Percentiles rank a stretch among this genome's conserved stretches.
Evolutionary conservation across 2,329 filamentous ascomycete species (phyloP).

Genomic region (Arthroderma uncinatum): DNA sequence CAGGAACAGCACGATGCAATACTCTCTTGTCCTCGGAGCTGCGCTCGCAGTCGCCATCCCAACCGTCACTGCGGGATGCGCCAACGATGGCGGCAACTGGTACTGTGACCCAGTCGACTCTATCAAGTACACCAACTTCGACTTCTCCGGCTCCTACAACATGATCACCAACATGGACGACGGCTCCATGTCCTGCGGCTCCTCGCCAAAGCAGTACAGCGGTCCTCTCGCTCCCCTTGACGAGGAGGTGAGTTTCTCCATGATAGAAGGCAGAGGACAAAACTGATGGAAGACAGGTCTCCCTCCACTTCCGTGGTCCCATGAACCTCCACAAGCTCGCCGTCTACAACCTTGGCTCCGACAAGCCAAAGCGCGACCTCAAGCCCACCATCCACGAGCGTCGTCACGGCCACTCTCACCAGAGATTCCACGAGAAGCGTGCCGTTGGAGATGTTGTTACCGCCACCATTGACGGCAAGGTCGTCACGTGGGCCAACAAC

Average conservation of each 20-base stretch:
- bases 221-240: slow-evolving; percentile 57
- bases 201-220: slow-evolving; percentile 42
- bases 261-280: not conserved
- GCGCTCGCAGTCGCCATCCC: slow-evolving; percentile 14
- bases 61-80: slow-evolving; percentile 15
- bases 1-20: slow-evolving; percentile 11
- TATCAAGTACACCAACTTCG: slow-evolving; percentile 57
- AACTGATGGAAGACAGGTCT: slow-evolving; percentile 43
- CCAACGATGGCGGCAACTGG: slow-evolving; percentile 45
- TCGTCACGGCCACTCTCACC: slow-evolving; percentile 40
- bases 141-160: slow-evolving; percentile 51
- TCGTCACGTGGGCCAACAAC: slow-evolving; percentile 49
- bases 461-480: slow-evolving; percentile 48
- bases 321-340: slow-evolving; percentile 56
- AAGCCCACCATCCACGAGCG: slow-evolving; percentile 29
- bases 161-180: slow-evolving; percentile 51
- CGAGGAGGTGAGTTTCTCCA: slow-evolving; percentile 49
- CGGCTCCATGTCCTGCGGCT: slow-evolving; percentile 41
- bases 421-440: slow-evolving; percentile 32
- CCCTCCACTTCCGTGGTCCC: slow-evolving; percentile 61
- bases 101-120: slow-evolving; percentile 55
- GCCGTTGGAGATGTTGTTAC: slow-evolving; percentile 41
- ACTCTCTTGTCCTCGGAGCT: slow-evolving; percentile 12
- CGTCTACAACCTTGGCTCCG: slow-evolving; percentile 48
- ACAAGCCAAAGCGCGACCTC: slow-evolving; percentile 28